Conservation (phyloP, 345 rosid species). For the Citrus inodora region DNA sequence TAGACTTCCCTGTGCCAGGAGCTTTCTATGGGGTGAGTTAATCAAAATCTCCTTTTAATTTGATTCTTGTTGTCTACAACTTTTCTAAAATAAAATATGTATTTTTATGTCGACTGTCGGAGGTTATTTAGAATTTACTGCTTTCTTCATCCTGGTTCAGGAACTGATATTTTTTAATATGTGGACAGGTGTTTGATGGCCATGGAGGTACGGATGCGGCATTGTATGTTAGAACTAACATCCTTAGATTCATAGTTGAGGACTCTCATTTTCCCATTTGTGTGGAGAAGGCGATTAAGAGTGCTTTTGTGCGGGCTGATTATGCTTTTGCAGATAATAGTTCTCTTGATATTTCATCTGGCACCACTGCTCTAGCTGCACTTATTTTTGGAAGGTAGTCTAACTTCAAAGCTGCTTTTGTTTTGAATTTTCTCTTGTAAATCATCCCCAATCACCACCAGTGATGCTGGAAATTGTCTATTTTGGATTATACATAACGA, state of each 20-base stretch:
- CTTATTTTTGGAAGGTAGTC: constrained; percentile 75
- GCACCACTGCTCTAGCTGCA: constrained; percentile 89
- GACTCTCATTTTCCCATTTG: constrained; percentile 79
- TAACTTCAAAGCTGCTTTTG: background rate
- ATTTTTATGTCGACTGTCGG: background rate
- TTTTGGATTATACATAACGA: background rate
- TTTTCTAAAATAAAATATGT: background rate
- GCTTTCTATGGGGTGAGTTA: constrained; percentile 94
- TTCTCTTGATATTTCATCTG: constrained; percentile 89
- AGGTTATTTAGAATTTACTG: background rate
- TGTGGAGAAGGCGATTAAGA: constrained; percentile 69
- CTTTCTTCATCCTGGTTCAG: background rate
- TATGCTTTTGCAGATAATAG: constrained; percentile 84
- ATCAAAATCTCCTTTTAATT: background rate
- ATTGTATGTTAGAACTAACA: constrained; percentile 61
- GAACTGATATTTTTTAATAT: constrained; percentile 13
- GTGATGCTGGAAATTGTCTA: background rate
- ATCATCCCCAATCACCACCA: background rate
- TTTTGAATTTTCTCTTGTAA: background rate
- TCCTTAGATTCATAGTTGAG: constrained; percentile 70
- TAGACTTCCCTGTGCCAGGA: constrained; percentile 57
- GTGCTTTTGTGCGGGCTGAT: constrained; percentile 85
- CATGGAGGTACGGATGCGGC: constrained; percentile 99
- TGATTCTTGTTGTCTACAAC: background rate
- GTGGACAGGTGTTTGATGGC: constrained; percentile 89